These are phyloP conservation scores for Spergularia azorica DNA, from an alignment of 179 eudicot species.

Conservation along the genomic window DNA sequence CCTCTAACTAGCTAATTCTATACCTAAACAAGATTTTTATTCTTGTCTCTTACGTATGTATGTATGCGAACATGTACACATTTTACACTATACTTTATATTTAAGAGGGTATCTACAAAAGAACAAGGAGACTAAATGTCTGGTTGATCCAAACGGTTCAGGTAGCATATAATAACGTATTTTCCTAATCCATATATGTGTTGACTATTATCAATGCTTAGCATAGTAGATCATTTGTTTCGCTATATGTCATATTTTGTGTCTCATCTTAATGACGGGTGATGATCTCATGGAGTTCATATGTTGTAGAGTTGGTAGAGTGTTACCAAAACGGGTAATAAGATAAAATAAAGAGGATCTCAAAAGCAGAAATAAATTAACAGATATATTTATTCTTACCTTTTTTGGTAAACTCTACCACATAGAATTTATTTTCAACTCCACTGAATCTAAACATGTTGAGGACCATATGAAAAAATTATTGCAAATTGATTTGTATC, in stretches of 20 bases:
- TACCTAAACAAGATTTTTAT: constrained; percentile 12
- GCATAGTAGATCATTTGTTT: too few species aligned
- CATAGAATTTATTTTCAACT: too few species aligned
- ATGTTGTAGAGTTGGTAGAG: too few species aligned
- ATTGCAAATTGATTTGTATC: too few species aligned
- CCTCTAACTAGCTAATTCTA: neutral
- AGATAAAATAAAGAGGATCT: too few species aligned
- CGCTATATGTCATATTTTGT: neutral
- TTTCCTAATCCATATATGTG: constrained; percentile 22
- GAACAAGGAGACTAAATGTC: constrained; percentile 7
- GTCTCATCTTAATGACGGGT: neutral
- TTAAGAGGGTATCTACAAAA: neutral
- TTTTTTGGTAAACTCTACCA: too few species aligned
- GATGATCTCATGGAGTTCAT: too few species aligned
- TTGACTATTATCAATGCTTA: constrained; percentile 18
- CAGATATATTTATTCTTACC: too few species aligned
- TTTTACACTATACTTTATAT: neutral
- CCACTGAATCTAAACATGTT: too few species aligned
- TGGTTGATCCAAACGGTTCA: constrained; percentile 5
- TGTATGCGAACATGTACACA: neutral
- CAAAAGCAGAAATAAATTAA: too few species aligned
- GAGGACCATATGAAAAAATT: too few species aligned
- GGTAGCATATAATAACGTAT: constrained; percentile 1
- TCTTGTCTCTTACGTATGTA: constrained; percentile 19
- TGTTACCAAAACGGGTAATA: too few species aligned